phyloP scores from a whole-genome alignment of 2,329 filamentous ascomycete species.

The Alternaria brassicae region DNA sequence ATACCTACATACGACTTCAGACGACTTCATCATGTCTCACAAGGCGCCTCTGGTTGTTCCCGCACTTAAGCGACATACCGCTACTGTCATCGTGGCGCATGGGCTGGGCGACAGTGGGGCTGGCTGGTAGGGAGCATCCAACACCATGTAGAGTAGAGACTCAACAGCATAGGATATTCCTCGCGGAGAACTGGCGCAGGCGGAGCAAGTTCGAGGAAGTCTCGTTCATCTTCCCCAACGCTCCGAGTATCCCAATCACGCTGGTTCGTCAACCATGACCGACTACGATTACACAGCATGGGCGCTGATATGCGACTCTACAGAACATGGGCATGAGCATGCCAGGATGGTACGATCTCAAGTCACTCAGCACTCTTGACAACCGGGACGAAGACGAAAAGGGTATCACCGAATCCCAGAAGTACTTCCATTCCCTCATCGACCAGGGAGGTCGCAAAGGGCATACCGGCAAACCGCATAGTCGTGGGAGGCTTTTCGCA shows the following conservation, averaged over 20 bases:
- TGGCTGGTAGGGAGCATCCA: conserved; percentile 67
- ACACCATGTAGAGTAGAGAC: conserved; percentile 2
- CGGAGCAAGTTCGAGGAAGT: conserved; percentile 84
- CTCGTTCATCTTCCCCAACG: conserved; percentile 93
- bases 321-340: conserved; percentile 79
- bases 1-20: conserved; percentile 7
- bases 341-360: conserved; percentile 88
- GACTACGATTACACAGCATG: not conserved
- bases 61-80: conserved; percentile 82
- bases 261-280: conserved; percentile 60
- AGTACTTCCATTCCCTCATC: conserved; percentile 81
- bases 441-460: conserved; percentile 77
- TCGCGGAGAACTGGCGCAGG: conserved; percentile 86
- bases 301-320: conserved; percentile 3
- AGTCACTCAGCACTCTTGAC: conserved; percentile 56
- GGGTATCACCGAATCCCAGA: conserved; percentile 75
- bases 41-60: conserved; percentile 72
- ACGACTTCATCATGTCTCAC: conserved; percentile 35
- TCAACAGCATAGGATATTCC: conserved; percentile 64
- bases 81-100: conserved; percentile 93
- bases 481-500: conserved; percentile 86
- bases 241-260: conserved; percentile 86
- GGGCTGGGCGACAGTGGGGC: conserved; percentile 82
- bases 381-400: conserved; percentile 67
- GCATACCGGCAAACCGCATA: conserved; percentile 82